A percentile compares a stretch with the other conserved stretches of the same genome.
Conservation (phyloP, 164 flowering plant species). For the Umbellularia californica region DNA sequence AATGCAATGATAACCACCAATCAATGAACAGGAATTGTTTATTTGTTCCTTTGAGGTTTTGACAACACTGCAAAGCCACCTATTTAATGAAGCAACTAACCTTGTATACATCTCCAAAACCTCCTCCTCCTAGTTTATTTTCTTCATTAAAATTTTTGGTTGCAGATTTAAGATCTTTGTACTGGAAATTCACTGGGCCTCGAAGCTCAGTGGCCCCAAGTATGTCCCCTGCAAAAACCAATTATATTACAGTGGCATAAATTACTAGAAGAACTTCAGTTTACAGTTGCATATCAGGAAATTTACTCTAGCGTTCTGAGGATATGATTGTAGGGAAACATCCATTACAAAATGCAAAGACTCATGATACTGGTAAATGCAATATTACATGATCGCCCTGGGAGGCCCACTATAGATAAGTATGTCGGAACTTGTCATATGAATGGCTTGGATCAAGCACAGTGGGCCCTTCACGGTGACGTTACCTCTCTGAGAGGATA, state of each 20-base stretch:
- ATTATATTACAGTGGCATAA: neutral
- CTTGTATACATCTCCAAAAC: slow-evolving; percentile 65
- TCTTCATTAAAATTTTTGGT: slow-evolving; percentile 44
- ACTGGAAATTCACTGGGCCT: slow-evolving; percentile 41
- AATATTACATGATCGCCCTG: too few relatives aligned
- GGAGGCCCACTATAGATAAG: too few relatives aligned
- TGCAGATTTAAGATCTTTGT: slow-evolving; percentile 43
- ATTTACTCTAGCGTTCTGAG: too few relatives aligned
- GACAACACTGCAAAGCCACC: neutral
- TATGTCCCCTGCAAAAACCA: slow-evolving; percentile 12
- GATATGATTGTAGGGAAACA: too few relatives aligned
- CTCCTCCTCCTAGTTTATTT: slow-evolving; percentile 59
- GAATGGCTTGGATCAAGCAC: too few relatives aligned
- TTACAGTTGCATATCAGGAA: too few relatives aligned
- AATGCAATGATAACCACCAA: neutral
- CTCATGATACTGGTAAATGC: too few relatives aligned
- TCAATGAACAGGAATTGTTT: neutral
- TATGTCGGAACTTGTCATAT: too few relatives aligned
- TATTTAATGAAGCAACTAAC: slow-evolving; percentile 14
- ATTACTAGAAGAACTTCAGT: too few relatives aligned
- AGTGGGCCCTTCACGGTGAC: too few relatives aligned
- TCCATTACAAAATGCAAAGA: too few relatives aligned
- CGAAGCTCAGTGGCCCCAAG: slow-evolving; percentile 33
- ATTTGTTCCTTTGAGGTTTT: neutral
- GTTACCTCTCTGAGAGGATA: too few relatives aligned